A percentile compares a stretch with the other conserved stretches of the same genome.
Evolutionary conservation across 805 yeast species (phyloP).

Genomic region (Yamadazyma takamatsuzukensis): DNA sequence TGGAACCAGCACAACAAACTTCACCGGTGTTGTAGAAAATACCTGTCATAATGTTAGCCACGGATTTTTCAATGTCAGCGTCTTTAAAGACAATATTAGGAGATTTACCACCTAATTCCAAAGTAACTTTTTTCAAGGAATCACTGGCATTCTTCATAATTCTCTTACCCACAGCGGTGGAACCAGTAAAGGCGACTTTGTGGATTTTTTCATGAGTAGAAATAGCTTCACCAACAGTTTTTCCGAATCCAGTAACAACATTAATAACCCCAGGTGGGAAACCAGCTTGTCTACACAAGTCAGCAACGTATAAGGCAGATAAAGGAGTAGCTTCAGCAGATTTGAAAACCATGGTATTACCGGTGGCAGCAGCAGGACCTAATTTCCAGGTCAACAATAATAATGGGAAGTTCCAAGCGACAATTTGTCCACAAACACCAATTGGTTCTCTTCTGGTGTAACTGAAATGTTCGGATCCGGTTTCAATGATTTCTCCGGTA

Average conservation of each 20-base stretch:
- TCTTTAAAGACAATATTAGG: conserved; percentile 88
- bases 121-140: conserved; percentile 82
- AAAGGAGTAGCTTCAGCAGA: conserved; percentile 92
- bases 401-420: conserved; percentile 97
- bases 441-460: conserved; percentile 85
- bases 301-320: conserved; percentile 74
- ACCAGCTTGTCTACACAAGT: conserved; percentile 74
- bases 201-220: conserved; percentile 75
- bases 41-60: conserved; percentile 72
- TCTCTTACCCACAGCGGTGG: conserved; percentile 83
- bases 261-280: conserved; percentile 90
- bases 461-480: conserved; percentile 69
- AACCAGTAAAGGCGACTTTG: conserved; percentile 94
- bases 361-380: conserved; percentile 89
- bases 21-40: conserved; percentile 94
- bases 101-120: conserved; percentile 96
- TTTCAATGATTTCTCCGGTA: conserved; percentile 70
- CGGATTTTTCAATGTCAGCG: conserved; percentile 74
- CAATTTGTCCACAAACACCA: conserved; percentile 94
- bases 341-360: conserved; percentile 84
- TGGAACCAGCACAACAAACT: conserved; percentile 92
- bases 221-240: conserved; percentile 77
- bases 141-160: conserved; percentile 80
- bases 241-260: conserved; percentile 83
- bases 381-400: conserved; percentile 94